phyloP scores from a whole-genome alignment of 805 yeast species.

The Candida schatavii region DNA sequence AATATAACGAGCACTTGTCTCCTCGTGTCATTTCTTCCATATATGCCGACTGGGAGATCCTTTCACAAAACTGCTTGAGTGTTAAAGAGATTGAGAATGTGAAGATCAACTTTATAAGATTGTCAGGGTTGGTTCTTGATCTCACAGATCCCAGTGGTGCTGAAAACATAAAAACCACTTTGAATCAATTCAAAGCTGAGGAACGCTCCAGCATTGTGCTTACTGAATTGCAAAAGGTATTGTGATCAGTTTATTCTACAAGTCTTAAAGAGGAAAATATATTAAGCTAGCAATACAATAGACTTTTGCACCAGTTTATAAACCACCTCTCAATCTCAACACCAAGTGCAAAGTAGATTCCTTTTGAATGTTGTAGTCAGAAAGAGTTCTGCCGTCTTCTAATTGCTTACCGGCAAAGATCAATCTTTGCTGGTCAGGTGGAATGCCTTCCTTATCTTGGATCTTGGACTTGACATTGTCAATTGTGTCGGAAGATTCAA shows the following conservation, averaged over 20 bases:
- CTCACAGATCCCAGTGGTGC: constrained; percentile 13
- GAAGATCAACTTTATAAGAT: constrained; percentile 46
- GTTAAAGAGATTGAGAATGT: constrained; percentile 55
- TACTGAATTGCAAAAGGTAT: constrained; percentile 22
- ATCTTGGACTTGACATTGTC: constrained; percentile 96
- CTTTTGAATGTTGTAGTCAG: constrained; percentile 98
- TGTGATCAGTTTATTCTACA: constrained; percentile 2
- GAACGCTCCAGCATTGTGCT: constrained; percentile 51
- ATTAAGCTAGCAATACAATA: background rate
- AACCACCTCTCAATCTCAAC: constrained; percentile 96
- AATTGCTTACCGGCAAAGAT: constrained; percentile 97
- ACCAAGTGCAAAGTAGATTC: constrained; percentile 96
- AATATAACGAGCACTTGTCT: constrained; percentile 7
- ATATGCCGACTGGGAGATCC: constrained; percentile 22
- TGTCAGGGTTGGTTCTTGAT: constrained; percentile 19
- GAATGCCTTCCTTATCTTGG: constrained; percentile 96
- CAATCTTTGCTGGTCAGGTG: constrained; percentile 96
- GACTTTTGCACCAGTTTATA: constrained; percentile 31
- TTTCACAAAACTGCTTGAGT: constrained; percentile 28
- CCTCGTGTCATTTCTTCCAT: constrained; percentile 9
- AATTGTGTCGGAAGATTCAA: constrained; percentile 73
- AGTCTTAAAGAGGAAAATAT: background rate
- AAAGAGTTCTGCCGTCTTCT: constrained; percentile 93
- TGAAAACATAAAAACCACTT: constrained; percentile 9
- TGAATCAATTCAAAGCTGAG: constrained; percentile 16